These are phyloP conservation scores for Cicer chorassanicum DNA, from an alignment of 306 rosid species.

Conservation along the genomic window DNA sequence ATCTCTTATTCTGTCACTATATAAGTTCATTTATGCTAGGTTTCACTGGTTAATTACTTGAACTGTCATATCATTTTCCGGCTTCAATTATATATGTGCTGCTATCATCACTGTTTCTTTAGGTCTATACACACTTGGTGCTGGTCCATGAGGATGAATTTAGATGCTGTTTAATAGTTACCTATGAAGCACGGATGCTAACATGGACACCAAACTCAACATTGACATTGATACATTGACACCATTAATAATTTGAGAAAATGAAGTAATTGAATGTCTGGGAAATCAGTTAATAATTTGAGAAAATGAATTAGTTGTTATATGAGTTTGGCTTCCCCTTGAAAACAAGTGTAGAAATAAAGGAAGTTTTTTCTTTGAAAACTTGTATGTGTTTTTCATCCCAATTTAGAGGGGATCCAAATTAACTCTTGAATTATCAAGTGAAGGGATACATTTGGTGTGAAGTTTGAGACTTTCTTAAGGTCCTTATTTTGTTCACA, in stretches of 20 bases:
- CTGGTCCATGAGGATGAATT: slow-evolving; percentile 27
- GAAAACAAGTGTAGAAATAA: not conserved
- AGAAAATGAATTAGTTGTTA: not conserved
- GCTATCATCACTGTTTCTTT: slow-evolving; percentile 11
- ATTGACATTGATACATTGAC: no score
- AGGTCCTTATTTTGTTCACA: slow-evolving; percentile 39
- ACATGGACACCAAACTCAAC: no score
- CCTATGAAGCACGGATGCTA: no score
- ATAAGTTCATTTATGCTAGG: slow-evolving; percentile 10
- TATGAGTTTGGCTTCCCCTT: not conserved
- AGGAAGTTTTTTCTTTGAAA: slow-evolving; percentile 18
- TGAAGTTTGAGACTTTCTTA: slow-evolving; percentile 15
- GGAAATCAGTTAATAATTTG: no score
- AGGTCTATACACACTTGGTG: slow-evolving; percentile 16
- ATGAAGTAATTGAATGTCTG: no score
- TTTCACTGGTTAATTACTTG: not conserved
- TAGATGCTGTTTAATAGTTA: not conserved
- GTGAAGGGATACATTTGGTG: slow-evolving; percentile 5
- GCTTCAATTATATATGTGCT: slow-evolving; percentile 31
- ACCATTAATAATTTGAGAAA: no score
- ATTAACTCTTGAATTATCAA: slow-evolving; percentile 2
- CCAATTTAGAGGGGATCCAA: slow-evolving; percentile 19
- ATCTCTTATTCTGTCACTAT: not conserved
- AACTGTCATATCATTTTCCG: not conserved
- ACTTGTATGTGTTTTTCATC: slow-evolving; percentile 11